Base-by-base conservation (phyloP, 805 yeast genomes). In the Cyberlindnera misumaiensis region DNA sequence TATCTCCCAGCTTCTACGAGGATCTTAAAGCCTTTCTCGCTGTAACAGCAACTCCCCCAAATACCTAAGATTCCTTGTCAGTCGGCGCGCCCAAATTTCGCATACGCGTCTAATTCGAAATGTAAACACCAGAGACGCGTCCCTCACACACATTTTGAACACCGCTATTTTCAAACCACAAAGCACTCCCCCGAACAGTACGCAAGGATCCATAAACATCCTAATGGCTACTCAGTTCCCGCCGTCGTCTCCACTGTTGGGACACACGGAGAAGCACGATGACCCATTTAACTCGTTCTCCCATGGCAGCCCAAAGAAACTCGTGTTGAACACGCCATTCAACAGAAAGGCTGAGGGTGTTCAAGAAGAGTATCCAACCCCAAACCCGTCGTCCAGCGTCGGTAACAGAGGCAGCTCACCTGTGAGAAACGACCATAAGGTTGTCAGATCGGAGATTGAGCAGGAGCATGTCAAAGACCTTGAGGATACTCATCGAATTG, bases 321-420 rank as follows among this genome's bases (percentile, higher is more conserved):
- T 51, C 9, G 44, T 49, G 9, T 44, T 53, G 18, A 46, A 41
- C 34, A 42, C 56, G 3, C 58, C 56, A 20, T 48, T 51, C 35
- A 26, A 43, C 24, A 40, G 38, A 8, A 30, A 15, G 14, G 15
- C 49, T 40, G 12, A 26, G 11, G 59, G 49, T 32, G 51, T 57
- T 25, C 28, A 11, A 5, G 29, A 22, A 27, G 39, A 43, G 17
- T 78, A 77, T 49, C 85, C 86, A 11, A 81, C 88, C 1, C 90
- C 90, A 15, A 73, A 77, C 47, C 88, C 90, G 1, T 80, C 87
- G 1, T 73, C 80, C 1, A 68, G 75, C 6, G 49, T 64, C 6
- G 77, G 75, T 13, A 26, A 18, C 10, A 39, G 60, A 31, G 32
- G 18, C 11, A 63, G 69, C 1, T 63, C 70, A 2, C 68, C 60